Percentiles rank a stretch among this genome's conserved stretches.
Evolutionary conservation across 306 rosid genomes (phyloP).

Genomic region (Glycine latifolia): DNA sequence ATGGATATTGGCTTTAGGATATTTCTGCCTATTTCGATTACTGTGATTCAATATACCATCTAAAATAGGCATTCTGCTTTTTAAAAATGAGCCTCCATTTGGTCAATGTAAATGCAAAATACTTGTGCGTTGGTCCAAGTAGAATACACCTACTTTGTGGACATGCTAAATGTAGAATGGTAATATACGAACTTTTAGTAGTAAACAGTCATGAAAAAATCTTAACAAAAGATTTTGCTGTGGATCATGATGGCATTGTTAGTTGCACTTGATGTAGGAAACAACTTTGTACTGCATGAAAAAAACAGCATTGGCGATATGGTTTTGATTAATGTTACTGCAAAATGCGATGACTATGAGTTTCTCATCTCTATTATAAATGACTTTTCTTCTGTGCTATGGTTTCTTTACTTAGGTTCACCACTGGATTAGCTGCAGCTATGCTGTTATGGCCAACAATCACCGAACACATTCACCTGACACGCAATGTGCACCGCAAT

Average conservation of each 20-base stretch:
- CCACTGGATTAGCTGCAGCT: slow-evolving; percentile 64
- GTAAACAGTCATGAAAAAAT: not conserved
- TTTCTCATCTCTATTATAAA: no score
- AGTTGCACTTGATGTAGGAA: not conserved
- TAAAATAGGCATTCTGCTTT: not conserved
- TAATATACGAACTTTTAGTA: not conserved
- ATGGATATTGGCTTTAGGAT: not conserved
- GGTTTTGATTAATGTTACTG: not conserved
- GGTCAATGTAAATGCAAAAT: not conserved
- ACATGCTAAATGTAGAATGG: not conserved
- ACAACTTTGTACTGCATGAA: no score
- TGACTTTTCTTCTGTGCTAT: no score
- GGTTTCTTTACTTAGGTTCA: slow-evolving; percentile 51
- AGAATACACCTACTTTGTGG: slow-evolving; percentile 10
- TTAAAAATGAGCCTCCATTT: not conserved
- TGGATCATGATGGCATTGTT: not conserved
- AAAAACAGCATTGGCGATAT: no score
- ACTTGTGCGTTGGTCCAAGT: not conserved
- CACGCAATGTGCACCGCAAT: slow-evolving; percentile 34
- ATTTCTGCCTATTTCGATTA: not conserved
- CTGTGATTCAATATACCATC: not conserved
- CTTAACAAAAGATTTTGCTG: not conserved
- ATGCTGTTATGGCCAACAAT: slow-evolving; percentile 54
- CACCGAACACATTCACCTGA: slow-evolving; percentile 47
- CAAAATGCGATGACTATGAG: not conserved